phyloP scores from a whole-genome alignment of 345 rosid species.

The Populus deltoides region DNA sequence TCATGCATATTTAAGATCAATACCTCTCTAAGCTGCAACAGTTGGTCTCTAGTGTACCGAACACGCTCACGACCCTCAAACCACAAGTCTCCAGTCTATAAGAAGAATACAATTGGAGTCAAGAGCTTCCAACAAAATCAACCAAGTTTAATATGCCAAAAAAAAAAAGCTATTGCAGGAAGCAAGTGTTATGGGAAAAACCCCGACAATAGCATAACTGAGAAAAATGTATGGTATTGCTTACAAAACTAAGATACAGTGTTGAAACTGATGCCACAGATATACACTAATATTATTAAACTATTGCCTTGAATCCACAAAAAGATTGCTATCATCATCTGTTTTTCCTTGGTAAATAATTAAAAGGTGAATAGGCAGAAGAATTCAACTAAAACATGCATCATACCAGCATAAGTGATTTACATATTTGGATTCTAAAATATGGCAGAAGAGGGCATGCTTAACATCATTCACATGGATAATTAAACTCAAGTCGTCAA shows the following conservation, averaged over 20 bases:
- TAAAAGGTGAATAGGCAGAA: neutral
- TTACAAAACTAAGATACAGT: neutral
- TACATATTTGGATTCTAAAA: neutral
- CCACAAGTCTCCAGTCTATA: slow-evolving; percentile 62
- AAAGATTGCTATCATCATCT: neutral
- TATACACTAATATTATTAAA: neutral
- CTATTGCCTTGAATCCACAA: neutral
- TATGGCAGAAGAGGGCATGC: neutral
- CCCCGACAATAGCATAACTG: neutral
- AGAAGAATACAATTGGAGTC: slow-evolving; percentile 12
- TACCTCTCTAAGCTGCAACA: slow-evolving; percentile 72
- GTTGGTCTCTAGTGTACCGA: slow-evolving; percentile 65
- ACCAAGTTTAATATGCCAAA: neutral
- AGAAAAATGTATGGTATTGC: neutral
- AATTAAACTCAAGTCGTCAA: neutral
- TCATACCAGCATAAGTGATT: neutral
- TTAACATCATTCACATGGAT: neutral
- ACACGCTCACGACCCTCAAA: slow-evolving; percentile 63
- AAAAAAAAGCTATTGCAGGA: neutral
- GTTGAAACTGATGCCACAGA: neutral
- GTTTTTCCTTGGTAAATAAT: neutral
- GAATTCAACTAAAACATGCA: neutral
- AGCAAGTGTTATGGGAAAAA: neutral
- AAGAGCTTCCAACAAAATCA: slow-evolving; percentile 5
- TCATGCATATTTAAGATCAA: neutral